Conservation (phyloP, 805 yeast genomes). For the Grigorovia humatica region DNA sequence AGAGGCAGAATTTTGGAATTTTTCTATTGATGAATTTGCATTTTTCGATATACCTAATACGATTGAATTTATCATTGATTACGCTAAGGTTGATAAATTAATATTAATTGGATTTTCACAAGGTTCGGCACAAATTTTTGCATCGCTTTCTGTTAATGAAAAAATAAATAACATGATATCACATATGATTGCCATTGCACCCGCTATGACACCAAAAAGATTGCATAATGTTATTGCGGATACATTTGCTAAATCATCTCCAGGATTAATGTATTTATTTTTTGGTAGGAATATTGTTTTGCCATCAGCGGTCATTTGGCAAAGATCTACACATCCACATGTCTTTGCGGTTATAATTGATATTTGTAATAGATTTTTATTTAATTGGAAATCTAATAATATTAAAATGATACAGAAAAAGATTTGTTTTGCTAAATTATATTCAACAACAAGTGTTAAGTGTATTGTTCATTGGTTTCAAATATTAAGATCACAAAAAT, state of each 20-base stretch:
- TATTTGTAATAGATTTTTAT: slow-evolving; percentile 50
- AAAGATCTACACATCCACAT: slow-evolving; percentile 31
- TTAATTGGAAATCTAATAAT: slow-evolving; percentile 70
- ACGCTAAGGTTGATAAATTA: slow-evolving; percentile 36
- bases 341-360: slow-evolving; percentile 47
- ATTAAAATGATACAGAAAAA: slow-evolving; percentile 65
- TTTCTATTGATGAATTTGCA: slow-evolving; percentile 86
- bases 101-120: slow-evolving; percentile 85
- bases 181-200: slow-evolving; percentile 73
- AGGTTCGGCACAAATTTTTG: slow-evolving; percentile 91
- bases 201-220: slow-evolving; percentile 89
- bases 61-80: slow-evolving; percentile 56
- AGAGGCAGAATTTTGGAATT: slow-evolving; percentile 64
- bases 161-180: slow-evolving; percentile 46
- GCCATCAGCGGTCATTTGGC: slow-evolving; percentile 76
- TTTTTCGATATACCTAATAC: slow-evolving; percentile 80
- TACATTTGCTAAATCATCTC: slow-evolving; percentile 64
- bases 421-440: slow-evolving; percentile 75
- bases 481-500: slow-evolving; percentile 62
- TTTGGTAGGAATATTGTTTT: slow-evolving; percentile 69
- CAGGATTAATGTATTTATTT: slow-evolving; percentile 54
- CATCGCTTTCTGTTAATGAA: slow-evolving; percentile 59
- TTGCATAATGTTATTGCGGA: slow-evolving; percentile 68
- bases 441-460: slow-evolving; percentile 86
- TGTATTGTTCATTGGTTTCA: slow-evolving; percentile 95